phyloP scores from a whole-genome alignment of 805 yeast species.

The Cyberlindnera suaveolens region DNA sequence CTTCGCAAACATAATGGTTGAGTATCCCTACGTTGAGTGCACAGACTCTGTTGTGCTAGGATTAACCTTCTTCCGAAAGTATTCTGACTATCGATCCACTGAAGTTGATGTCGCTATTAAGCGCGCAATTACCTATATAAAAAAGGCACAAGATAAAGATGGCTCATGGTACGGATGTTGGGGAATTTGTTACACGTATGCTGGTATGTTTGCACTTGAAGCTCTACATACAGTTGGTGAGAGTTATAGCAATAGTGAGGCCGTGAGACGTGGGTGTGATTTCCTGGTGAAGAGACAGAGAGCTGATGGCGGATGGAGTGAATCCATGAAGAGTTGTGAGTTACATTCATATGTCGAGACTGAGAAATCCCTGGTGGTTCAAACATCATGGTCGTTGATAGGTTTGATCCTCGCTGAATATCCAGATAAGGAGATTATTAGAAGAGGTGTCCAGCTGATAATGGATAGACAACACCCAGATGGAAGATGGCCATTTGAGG shows the following conservation, averaged over 20 bases:
- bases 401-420: constrained; percentile 76
- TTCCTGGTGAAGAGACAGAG: constrained; percentile 71
- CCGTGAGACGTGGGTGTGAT: constrained; percentile 76
- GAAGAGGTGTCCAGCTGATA: constrained; percentile 55
- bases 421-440: constrained; percentile 61
- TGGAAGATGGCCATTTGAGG: constrained; percentile 86
- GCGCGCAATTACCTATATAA: constrained; percentile 69
- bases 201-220: constrained; percentile 96
- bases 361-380: constrained; percentile 64
- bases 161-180: constrained; percentile 99
- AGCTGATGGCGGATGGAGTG: constrained; percentile 97
- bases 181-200: constrained; percentile 96
- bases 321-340: constrained; percentile 86
- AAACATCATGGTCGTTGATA: constrained; percentile 88
- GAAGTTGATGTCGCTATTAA: constrained; percentile 67
- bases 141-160: constrained; percentile 59
- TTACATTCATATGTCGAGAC: constrained; percentile 67
- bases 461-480: constrained; percentile 58
- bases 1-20: constrained; percentile 97
- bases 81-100: constrained; percentile 55
- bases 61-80: constrained; percentile 64
- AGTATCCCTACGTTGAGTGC: constrained; percentile 96
- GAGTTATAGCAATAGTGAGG: constrained; percentile 51
- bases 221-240: constrained; percentile 72
- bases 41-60: constrained; percentile 94